Evolutionary conservation across 371 early-diverging fungal species (phyloP).

Genomic region (Zopfochytrium polystomum): DNA sequence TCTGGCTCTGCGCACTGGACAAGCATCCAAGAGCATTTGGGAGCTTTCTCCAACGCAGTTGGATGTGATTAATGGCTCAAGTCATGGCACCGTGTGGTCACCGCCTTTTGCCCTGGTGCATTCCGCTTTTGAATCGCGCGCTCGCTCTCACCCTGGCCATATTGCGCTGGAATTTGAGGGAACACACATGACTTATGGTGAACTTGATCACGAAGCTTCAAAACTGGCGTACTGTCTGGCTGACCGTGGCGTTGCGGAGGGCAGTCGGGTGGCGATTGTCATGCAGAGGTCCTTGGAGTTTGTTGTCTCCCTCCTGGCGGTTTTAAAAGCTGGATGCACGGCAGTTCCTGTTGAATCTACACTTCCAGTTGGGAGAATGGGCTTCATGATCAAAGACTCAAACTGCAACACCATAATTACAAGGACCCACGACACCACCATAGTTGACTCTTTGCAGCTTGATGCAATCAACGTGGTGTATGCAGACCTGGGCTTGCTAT

Average conservation of each 20-base stretch:
- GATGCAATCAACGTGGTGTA: not conserved
- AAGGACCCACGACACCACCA: too few relatives aligned
- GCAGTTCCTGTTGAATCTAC: conserved; percentile 27
- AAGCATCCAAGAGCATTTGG: too few relatives aligned
- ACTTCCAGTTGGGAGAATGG: conserved; percentile 12
- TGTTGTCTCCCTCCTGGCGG: conserved; percentile 28
- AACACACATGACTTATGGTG: conserved; percentile 17
- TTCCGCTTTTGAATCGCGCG: conserved; percentile 7
- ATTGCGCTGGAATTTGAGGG: conserved; percentile 13
- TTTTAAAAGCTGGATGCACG: conserved; percentile 31
- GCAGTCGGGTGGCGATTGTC: conserved; percentile 19
- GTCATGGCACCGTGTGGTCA: too few relatives aligned
- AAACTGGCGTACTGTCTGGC: conserved; percentile 10
- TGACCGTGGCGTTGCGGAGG: not conserved
- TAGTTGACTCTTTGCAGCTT: not conserved
- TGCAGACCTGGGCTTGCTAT: too few relatives aligned
- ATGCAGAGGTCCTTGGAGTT: conserved; percentile 21
- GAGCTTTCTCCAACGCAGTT: too few relatives aligned
- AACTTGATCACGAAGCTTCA: conserved; percentile 23
- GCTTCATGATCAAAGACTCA: conserved; percentile 7
- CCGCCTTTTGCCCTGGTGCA: not conserved
- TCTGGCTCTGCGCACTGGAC: too few relatives aligned
- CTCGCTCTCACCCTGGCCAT: not conserved
- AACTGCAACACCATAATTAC: not conserved
- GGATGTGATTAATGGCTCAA: too few relatives aligned